Base-by-base conservation (phyloP, 1,284 basidiomycete species). In the Trametes sp. region DNA sequence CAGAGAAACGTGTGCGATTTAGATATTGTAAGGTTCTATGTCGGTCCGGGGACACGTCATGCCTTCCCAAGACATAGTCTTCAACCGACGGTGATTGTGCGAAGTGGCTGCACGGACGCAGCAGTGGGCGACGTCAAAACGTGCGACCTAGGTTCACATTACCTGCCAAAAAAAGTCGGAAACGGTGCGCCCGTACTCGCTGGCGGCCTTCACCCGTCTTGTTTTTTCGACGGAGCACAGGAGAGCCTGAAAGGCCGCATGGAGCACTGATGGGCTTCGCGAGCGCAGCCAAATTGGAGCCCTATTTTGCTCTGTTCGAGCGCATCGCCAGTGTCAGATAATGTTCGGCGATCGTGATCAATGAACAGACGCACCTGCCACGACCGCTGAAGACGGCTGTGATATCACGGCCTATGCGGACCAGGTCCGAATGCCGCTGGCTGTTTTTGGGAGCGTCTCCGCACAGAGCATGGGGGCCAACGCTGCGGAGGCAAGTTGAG, bases 291-390 rank as follows among this genome's bases (percentile, higher is more conserved):
- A 28, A 33, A 23, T 13, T 3, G 35, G 10, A 19, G 52, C 35
- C 58, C 36, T 9, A 28, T 49, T 44, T 35, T 38, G 14, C 21
- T 10, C 14, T 35, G 28, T 23, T 5, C 23, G 21, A 26, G 52
- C 59, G 52, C 35, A 9, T 28, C 59, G 46, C 59, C 36, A 24
- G 26, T 54, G 59, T 41, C 53, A 60, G 59, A 50, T 54, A 29
- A 41, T 50, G 59, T 60, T 60, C 19, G 10, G 52, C 35, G 59
- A 60, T 60, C 45, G 52, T 31, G 21, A 49, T 54, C 26, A 19
- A 26, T 31, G 23, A 42, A 29, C 21, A 48, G 54, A 36, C 31
- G 44, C 35, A 49, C 52, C 14, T 36, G 23, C 52, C 53, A 24
- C 52, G 52, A 35, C 19, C 21, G 13, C 19, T 49, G 23, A 35